These are phyloP conservation scores for Talaromyces borbonicus DNA, from an alignment of 495 filamentous ascomycete genomes.

Conservation along the genomic window DNA sequence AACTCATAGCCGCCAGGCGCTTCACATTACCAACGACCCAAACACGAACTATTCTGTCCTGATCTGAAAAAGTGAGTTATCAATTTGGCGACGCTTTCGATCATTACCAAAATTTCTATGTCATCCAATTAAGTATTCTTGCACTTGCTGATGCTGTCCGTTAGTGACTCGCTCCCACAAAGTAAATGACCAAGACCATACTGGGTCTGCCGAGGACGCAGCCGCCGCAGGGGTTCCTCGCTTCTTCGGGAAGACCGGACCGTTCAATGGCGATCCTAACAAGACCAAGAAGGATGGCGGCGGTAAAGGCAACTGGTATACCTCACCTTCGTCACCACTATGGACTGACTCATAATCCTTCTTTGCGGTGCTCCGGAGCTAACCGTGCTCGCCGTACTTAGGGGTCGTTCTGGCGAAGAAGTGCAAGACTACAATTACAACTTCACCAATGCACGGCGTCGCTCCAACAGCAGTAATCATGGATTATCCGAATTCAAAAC, in stretches of 20 bases:
- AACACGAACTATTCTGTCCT: too few relatives aligned
- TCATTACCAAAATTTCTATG: too few relatives aligned
- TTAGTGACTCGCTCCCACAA: slow-evolving; percentile 95
- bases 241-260: slow-evolving; percentile 85
- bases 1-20: too few relatives aligned
- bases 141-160: background rate
- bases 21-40: too few relatives aligned
- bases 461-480: slow-evolving; percentile 76
- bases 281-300: slow-evolving; percentile 95
- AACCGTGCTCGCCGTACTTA: slow-evolving; percentile 22
- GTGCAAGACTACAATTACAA: slow-evolving; percentile 70
- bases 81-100: too few relatives aligned
- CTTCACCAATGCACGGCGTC: slow-evolving; percentile 77
- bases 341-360: too few relatives aligned
- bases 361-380: background rate
- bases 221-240: slow-evolving; percentile 61
- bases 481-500: slow-evolving; percentile 64
- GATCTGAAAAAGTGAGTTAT: too few relatives aligned
- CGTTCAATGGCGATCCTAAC: slow-evolving; percentile 70
- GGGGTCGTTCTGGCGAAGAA: slow-evolving; percentile 80
- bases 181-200: slow-evolving; percentile 78
- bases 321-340: too few relatives aligned
- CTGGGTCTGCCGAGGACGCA: slow-evolving; percentile 53
- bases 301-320: slow-evolving; percentile 93
- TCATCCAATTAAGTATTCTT: too few relatives aligned